phyloP scores from a whole-genome alignment of 805 yeast genomes.

The Kregervanrija pseudodelftensis region DNA sequence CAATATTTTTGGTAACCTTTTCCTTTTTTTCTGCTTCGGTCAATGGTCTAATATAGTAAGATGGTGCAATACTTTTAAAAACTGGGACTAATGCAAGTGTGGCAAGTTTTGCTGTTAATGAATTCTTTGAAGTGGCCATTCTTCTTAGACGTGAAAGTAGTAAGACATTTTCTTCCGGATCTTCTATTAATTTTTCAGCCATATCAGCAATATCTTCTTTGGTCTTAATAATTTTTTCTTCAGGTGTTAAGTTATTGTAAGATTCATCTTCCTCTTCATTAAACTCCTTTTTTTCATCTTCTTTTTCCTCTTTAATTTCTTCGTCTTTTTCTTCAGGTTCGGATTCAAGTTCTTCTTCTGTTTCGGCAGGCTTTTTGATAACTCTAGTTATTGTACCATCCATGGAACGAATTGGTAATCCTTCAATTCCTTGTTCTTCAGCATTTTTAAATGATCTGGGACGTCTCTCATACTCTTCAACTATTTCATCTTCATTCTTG shows the following conservation, averaged over 20 bases:
- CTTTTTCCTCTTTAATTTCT: conserved; percentile 11
- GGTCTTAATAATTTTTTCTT: conserved; percentile 48
- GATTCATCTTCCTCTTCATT: conserved; percentile 27
- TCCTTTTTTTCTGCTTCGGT: conserved; percentile 76
- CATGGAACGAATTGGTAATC: conserved; percentile 68
- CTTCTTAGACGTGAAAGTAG: conserved; percentile 58
- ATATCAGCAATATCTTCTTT: conserved; percentile 80
- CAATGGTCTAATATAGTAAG: conserved; percentile 77
- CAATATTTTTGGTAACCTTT: conserved; percentile 77
- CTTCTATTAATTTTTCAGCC: conserved; percentile 73
- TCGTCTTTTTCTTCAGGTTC: conserved; percentile 8
- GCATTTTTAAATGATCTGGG: conserved; percentile 52
- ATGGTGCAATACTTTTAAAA: conserved; percentile 80
- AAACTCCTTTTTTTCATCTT: conserved; percentile 10
- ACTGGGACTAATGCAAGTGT: conserved; percentile 76
- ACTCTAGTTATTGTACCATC: conserved; percentile 75
- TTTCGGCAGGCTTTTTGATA: conserved; percentile 27
- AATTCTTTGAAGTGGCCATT: conserved; percentile 62
- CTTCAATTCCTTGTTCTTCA: conserved; percentile 46
- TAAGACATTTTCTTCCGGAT: conserved; percentile 78
- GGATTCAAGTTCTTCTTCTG: conserved; percentile 7
- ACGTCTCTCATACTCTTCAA: conserved; percentile 67
- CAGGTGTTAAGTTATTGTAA: conserved; percentile 41
- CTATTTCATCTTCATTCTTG: conserved; percentile 13
- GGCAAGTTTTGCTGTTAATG: conserved; percentile 62